Conservation (phyloP, 495 filamentous ascomycete species). For the Neurospora cerealis region DNA sequence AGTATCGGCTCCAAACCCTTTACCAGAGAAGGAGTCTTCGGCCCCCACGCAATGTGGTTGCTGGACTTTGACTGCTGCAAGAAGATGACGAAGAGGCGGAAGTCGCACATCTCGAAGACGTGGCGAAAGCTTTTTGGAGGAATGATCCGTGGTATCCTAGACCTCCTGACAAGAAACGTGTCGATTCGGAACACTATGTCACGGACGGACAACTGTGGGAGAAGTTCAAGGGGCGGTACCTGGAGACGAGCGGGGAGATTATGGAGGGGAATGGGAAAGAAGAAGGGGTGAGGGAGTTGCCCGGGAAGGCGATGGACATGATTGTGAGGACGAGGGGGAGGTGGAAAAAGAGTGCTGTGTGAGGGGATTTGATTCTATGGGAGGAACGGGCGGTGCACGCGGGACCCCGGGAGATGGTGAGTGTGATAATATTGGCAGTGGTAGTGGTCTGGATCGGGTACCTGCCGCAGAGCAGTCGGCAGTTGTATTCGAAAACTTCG, state of each 20-base stretch:
- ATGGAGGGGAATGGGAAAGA: neutral
- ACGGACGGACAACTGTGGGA: neutral
- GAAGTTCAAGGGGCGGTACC: neutral
- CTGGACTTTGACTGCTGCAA: slow-evolving; percentile 38
- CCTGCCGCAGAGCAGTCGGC: no score
- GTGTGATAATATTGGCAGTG: no score
- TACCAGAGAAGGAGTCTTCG: neutral
- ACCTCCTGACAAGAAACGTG: slow-evolving; percentile 1
- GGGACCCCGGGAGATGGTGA: no score
- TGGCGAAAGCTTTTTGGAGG: slow-evolving; percentile 22
- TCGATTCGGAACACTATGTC: neutral
- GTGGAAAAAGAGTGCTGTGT: neutral
- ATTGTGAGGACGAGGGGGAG: neutral
- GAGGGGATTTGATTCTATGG: neutral
- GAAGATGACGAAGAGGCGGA: neutral
- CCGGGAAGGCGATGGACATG: neutral
- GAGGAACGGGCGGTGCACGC: no score
- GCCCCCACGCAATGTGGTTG: slow-evolving; percentile 28
- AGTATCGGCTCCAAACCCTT: neutral
- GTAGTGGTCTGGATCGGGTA: no score
- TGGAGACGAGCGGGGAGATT: neutral
- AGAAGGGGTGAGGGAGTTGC: neutral
- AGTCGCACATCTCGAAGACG: no score
- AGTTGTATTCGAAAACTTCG: no score
- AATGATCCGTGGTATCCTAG: slow-evolving; percentile 38